These are phyloP conservation scores for Sporothrix schenckii DNA, from an alignment of 2,329 filamentous ascomycete species.

Conservation along the genomic window DNA sequence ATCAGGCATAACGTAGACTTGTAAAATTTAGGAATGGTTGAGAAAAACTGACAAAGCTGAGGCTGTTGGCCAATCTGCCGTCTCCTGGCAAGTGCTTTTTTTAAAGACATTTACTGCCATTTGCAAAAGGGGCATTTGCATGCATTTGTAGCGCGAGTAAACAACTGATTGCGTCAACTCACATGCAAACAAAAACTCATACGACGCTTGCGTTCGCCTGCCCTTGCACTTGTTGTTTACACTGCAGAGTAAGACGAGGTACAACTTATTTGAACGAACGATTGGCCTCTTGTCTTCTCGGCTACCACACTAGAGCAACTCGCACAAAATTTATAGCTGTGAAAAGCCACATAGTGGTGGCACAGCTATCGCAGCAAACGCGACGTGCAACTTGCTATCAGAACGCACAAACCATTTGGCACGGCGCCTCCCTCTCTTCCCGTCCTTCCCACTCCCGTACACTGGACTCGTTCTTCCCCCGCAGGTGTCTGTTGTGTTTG, in stretches of 20 bases:
- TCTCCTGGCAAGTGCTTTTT: no score
- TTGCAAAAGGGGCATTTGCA: no score
- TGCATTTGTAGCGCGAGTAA: neutral
- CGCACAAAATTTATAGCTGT: conserved; percentile 1
- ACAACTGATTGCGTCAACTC: neutral
- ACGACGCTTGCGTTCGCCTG: neutral
- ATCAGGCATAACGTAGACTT: no score
- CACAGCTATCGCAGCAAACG: neutral
- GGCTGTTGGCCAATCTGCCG: no score
- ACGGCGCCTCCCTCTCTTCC: neutral
- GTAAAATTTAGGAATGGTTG: no score
- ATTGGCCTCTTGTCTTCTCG: neutral
- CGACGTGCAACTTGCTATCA: neutral
- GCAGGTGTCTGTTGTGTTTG: neutral
- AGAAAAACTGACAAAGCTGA: no score
- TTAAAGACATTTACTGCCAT: no score
- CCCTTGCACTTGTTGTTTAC: neutral
- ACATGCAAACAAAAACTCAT: neutral
- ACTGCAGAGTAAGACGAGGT: neutral
- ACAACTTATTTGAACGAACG: neutral
- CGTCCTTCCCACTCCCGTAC: neutral
- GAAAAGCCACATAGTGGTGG: neutral
- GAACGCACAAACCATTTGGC: neutral
- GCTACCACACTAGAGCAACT: neutral
- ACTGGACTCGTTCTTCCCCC: neutral